Base-by-base conservation (phyloP, 805 yeast species). In the Yarrowia osloensis region DNA sequence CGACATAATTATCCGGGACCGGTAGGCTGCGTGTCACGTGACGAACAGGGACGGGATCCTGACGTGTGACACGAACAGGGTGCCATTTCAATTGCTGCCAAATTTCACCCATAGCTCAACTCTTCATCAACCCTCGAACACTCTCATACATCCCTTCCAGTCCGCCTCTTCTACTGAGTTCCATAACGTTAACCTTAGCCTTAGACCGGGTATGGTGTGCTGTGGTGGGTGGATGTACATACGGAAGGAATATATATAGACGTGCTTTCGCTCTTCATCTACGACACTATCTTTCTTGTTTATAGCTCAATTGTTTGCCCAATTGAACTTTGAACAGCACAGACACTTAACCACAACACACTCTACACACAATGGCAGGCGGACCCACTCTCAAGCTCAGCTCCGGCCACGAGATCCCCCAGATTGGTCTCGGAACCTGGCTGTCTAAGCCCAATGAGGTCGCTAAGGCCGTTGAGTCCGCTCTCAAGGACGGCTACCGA, bases 371-470 rank as follows among this genome's bases (percentile, higher is more conserved):
- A 61, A 61, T 61, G 66, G 54, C 66, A 61, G 66, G 66, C 52
- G 66, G 66, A 8, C 67, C 67, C 21, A 55, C 69, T 17, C 26
- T 71, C 46, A 71, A 70, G 47, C 68, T 72, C 68, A 68, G 54
- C 77, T 83, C 84, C 67, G 89, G 88, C 13, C 74, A 74, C 37
- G 71, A 73, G 24, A 84, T 85, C 69, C 88, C 88, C n/a, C 80
- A 77, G 26, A 74, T 85, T 44, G 88, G 84, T 5, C 77, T 80
- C 63, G 88, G 88, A 9, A 81, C 83, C 40, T 84, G 81, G 76
- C 74, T 71, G 40, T 73, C 84, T n/a, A 76, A 82, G 35, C 71
- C 75, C 76, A 54, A 69, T 21, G 72, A 71, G 61, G 74, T 75
- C 22, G 71, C 69, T 26, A 70, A 70, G 29, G 73, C 78, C 31